Conservation (phyloP, 495 filamentous ascomycete species). For the Cenococcum geophilum region DNA sequence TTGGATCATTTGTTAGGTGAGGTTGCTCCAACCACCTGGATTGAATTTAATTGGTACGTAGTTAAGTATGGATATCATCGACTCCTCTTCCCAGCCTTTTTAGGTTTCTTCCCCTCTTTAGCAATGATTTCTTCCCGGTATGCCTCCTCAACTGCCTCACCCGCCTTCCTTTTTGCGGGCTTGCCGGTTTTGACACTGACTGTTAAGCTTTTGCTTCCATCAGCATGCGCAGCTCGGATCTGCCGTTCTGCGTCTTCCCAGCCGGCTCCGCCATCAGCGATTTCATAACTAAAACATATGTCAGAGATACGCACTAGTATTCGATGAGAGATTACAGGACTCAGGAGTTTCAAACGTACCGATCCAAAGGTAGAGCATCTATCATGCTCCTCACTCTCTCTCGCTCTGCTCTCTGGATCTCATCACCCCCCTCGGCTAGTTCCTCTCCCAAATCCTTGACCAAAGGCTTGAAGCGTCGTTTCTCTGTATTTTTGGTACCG, state of each 20-base stretch:
- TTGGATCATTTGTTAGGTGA: too few species aligned
- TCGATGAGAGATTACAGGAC: conserved; percentile 1
- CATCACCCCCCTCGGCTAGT: conserved; percentile 72
- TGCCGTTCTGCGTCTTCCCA: conserved; percentile 85
- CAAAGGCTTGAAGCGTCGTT: conserved; percentile 54
- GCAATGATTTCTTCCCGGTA: conserved; percentile 21
- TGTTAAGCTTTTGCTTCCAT: conserved; percentile 56
- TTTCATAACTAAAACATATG: conserved; percentile 60
- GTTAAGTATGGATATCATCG: neutral
- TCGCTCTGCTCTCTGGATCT: conserved; percentile 61
- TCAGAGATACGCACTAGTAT: conserved; percentile 23
- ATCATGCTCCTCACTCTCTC: conserved; percentile 80
- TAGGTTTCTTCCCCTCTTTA: conserved; percentile 54
- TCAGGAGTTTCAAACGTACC: conserved; percentile 50
- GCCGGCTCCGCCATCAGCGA: conserved; percentile 59
- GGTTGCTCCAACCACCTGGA: too few species aligned
- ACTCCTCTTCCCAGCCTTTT: conserved; percentile 51
- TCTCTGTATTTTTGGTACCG: conserved; percentile 7
- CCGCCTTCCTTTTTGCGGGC: conserved; percentile 69
- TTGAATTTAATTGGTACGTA: too few species aligned
- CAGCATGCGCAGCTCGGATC: conserved; percentile 48
- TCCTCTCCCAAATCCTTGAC: conserved; percentile 76
- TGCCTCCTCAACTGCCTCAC: conserved; percentile 57
- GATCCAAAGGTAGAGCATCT: conserved; percentile 78
- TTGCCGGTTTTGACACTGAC: conserved; percentile 76